Evolutionary conservation across 2,329 filamentous ascomycete species (phyloP).

Genomic region (Trichothecium roseum): DNA sequence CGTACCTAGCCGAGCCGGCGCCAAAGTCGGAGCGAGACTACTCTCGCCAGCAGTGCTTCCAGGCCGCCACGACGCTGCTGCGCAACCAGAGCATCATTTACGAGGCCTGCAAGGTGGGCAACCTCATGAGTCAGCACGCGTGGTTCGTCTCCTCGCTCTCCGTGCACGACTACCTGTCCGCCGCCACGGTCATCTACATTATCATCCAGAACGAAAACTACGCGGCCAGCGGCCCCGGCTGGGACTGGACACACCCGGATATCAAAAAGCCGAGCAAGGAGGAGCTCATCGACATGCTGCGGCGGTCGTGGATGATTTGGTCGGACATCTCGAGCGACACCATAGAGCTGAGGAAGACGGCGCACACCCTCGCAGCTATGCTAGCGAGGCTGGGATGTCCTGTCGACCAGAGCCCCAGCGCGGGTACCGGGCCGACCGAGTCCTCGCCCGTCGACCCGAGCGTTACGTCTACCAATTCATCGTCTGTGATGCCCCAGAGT

Average conservation of each 20-base stretch:
- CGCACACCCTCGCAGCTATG: conserved; percentile 33
- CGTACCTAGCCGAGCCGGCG: conserved; percentile 34
- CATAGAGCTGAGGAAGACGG: conserved; percentile 33
- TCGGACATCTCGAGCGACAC: conserved; percentile 22
- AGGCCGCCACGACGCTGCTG: conserved; percentile 37
- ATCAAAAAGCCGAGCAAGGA: conserved; percentile 22
- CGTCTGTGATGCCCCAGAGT: conserved; percentile 1
- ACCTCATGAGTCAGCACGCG: conserved; percentile 28
- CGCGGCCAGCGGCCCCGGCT: conserved; percentile 20
- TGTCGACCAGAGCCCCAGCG: conserved; percentile 9
- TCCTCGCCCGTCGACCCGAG: neutral
- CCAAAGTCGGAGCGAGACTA: conserved; percentile 19
- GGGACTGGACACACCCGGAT: conserved; percentile 23
- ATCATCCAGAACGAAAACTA: conserved; percentile 32
- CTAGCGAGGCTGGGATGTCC: conserved; percentile 28
- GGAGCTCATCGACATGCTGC: conserved; percentile 28
- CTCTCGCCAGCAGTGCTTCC: conserved; percentile 39
- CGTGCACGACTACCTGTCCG: conserved; percentile 38
- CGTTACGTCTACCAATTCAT: conserved; percentile 8
- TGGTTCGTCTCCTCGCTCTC: conserved; percentile 35
- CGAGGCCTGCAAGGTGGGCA: conserved; percentile 31
- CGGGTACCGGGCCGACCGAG: neutral
- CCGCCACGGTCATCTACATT: conserved; percentile 39
- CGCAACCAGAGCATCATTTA: conserved; percentile 36
- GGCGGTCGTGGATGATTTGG: conserved; percentile 34